Evolutionary conservation across 345 rosid species (phyloP).

Genomic region (Odontarrhena argentea): DNA sequence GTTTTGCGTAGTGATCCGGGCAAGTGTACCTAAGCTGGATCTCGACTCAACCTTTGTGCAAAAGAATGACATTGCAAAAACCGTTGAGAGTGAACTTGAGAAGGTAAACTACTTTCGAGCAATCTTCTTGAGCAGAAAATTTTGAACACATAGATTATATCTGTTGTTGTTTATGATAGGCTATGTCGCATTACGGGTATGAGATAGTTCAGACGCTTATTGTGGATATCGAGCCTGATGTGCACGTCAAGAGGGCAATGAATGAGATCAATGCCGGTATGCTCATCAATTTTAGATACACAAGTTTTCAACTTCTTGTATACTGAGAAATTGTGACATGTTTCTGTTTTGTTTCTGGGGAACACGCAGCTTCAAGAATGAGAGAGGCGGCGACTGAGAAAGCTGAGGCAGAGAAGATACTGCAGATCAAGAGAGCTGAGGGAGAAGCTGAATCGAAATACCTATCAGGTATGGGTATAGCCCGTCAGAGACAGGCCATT

Average conservation of each 20-base stretch:
- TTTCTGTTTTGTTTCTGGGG: slow-evolving; percentile 5
- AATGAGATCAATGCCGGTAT: slow-evolving; percentile 79
- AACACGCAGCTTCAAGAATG: slow-evolving; percentile 56
- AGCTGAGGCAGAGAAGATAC: slow-evolving; percentile 69
- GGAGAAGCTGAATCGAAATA: slow-evolving; percentile 74
- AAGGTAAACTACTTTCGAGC: slow-evolving; percentile 43
- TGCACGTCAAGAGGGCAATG: slow-evolving; percentile 75
- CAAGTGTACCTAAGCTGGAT: slow-evolving; percentile 65
- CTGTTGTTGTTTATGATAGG: slow-evolving; percentile 44
- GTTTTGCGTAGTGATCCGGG: slow-evolving; percentile 51
- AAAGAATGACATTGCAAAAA: slow-evolving; percentile 64
- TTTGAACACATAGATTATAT: background rate
- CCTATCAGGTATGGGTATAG: slow-evolving; percentile 62
- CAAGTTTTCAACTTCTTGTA: background rate
- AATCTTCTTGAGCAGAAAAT: background rate
- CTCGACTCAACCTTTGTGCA: slow-evolving; percentile 64
- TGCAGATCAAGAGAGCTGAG: slow-evolving; percentile 69
- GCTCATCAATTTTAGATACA: background rate
- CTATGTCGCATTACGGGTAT: slow-evolving; percentile 76
- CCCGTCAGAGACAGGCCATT: slow-evolving; percentile 71
- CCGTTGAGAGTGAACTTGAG: slow-evolving; percentile 62
- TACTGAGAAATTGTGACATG: background rate
- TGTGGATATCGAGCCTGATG: slow-evolving; percentile 79
- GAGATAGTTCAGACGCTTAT: slow-evolving; percentile 84
- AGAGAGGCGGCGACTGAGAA: slow-evolving; percentile 65